Evolutionary conservation across 129 eudicot genomes (phyloP).

Genomic region (Centella asiatica): DNA sequence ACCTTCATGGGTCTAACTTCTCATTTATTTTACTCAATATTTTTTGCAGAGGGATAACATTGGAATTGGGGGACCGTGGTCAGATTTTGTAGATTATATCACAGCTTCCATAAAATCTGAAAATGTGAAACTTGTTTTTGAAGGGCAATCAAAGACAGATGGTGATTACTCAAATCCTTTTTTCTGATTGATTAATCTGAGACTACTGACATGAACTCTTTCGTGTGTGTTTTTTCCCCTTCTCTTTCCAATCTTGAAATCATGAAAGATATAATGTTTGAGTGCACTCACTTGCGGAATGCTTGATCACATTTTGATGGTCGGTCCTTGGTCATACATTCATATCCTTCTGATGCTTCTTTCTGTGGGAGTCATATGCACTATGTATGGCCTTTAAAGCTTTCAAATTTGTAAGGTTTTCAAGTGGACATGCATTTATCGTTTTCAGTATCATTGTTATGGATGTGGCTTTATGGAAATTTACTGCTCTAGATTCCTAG

Average conservation of each 20-base stretch:
- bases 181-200: not conserved
- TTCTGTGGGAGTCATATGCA: not conserved
- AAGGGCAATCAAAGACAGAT: conserved; percentile 37
- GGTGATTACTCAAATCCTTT: conserved; percentile 29
- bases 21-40: conserved; percentile 1
- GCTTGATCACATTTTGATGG: no score
- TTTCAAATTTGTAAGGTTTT: not conserved
- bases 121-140: conserved; percentile 71
- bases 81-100: conserved; percentile 72
- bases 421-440: no score
- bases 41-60: conserved; percentile 60
- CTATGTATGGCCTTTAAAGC: not conserved
- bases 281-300: no score
- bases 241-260: no score
- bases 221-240: not conserved
- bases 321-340: no score
- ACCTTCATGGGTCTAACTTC: not conserved
- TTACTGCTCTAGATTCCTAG: not conserved
- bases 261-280: no score
- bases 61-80: conserved; percentile 91
- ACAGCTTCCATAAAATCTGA: conserved; percentile 53
- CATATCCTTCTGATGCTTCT: no score
- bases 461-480: not conserved
- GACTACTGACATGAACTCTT: not conserved
- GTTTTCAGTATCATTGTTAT: not conserved